These are phyloP conservation scores for Exophiala bonariae DNA, from an alignment of 2,329 filamentous ascomycete genomes.

Conservation along the genomic window DNA sequence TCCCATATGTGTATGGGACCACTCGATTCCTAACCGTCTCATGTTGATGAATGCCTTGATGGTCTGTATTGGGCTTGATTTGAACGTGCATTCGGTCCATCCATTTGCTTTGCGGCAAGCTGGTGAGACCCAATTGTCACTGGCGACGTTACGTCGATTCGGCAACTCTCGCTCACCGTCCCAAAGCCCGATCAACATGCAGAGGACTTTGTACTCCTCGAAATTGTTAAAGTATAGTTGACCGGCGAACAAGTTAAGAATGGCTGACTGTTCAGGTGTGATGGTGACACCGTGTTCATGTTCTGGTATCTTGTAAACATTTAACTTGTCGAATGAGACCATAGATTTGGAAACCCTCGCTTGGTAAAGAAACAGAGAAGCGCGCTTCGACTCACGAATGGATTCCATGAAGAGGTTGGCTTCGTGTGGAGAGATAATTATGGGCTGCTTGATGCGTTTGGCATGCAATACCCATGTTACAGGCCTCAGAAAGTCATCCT, in stretches of 20 bases:
- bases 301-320: conserved; percentile 43
- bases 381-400: conserved; percentile 38
- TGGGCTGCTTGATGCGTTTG: conserved; percentile 31
- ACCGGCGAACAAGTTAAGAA: conserved; percentile 67
- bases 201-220: conserved; percentile 50
- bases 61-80: conserved; percentile 42
- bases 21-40: conserved; percentile 39
- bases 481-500: conserved; percentile 53
- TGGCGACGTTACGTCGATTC: conserved; percentile 25
- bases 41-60: conserved; percentile 39
- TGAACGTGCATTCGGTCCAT: conserved; percentile 33
- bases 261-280: conserved; percentile 36
- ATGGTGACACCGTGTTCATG: conserved; percentile 15
- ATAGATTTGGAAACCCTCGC: conserved; percentile 44
- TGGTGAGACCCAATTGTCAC: conserved; percentile 31
- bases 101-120: conserved; percentile 27
- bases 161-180: conserved; percentile 42
- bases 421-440: conserved; percentile 64
- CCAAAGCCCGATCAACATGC: conserved; percentile 25
- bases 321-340: conserved; percentile 46
- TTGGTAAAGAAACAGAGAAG: conserved; percentile 54
- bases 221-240: conserved; percentile 62
- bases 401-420: conserved; percentile 51
- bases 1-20: conserved; percentile 48
- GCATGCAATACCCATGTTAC: conserved; percentile 56